Percentiles rank a stretch among this genome's conserved stretches.
phyloP scores from a whole-genome alignment of 495 filamentous ascomycete genomes.

The Penicillium dipodomyicola region DNA sequence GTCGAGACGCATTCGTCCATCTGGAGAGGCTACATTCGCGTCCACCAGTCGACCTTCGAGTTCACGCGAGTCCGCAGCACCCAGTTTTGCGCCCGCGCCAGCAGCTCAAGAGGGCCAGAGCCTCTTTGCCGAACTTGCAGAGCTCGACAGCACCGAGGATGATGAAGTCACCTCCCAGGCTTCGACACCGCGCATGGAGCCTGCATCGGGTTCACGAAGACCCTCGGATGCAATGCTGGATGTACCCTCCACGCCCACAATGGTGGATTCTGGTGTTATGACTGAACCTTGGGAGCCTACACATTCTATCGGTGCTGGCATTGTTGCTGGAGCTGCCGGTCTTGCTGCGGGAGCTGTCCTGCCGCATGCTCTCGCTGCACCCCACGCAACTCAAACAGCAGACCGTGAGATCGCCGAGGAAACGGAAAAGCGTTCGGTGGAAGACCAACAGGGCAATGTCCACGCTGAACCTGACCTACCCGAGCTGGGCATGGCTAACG shows the following conservation, averaged over 20 bases:
- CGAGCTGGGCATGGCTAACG: conserved; percentile 36
- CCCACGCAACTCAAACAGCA: conserved; percentile 16
- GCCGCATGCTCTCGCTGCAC: conserved; percentile 21
- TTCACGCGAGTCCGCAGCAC: conserved; percentile 50
- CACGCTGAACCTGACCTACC: conserved; percentile 19
- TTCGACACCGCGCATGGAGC: conserved; percentile 49
- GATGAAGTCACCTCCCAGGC: conserved; percentile 55
- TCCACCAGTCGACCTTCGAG: conserved; percentile 49
- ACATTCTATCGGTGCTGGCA: conserved; percentile 4
- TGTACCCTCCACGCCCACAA: conserved; percentile 39
- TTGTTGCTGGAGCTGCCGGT: conserved; percentile 9
- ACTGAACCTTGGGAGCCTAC: conserved; percentile 65
- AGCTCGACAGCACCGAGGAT: conserved; percentile 65
- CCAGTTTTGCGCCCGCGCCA: conserved; percentile 44
- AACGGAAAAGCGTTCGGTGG: conserved; percentile 19
- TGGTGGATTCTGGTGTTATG: conserved; percentile 85
- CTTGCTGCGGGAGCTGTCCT: conserved; percentile 7
- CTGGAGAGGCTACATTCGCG: conserved; percentile 61
- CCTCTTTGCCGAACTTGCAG: conserved; percentile 84
- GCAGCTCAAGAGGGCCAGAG: conserved; percentile 66
- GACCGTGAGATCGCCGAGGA: conserved; percentile 24
- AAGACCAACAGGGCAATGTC: conserved; percentile 18
- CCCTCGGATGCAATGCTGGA: conserved; percentile 36
- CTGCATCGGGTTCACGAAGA: conserved; percentile 38
- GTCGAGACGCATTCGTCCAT: conserved; percentile 59